Base-by-base conservation (phyloP, 2,329 filamentous ascomycete species). In the Pyrenophora tritici-repentis region DNA sequence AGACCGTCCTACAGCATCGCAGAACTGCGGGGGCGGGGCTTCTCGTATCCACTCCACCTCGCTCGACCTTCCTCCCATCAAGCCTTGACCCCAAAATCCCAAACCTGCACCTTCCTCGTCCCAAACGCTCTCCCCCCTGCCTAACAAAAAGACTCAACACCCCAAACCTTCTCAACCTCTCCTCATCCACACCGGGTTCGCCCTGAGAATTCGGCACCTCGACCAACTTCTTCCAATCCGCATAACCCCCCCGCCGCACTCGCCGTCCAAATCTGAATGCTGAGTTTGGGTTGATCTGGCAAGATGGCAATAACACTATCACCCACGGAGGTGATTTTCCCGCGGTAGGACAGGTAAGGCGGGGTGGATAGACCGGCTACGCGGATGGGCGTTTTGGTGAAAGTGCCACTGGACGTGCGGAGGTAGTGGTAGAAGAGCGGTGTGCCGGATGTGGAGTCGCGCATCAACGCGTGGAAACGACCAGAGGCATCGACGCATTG, bases 401-500 rank as follows among this genome's bases (percentile, higher is more conserved):
- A 72, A 2, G 55, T 63, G 2, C 68, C 68, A 3, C 57, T 50
- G 2, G 63, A 7, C 0, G 63, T 67, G 3, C 69, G 62, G 3
- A 71, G 53, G 50, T 71, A 72, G 43, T 72, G 69, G 41, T 71
- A 72, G 54, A 70, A 72, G 3, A 38, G 59, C 1, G 62, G 45
- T 1, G 61, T 67, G 0, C 68, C 68, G 1, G 64, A 59, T 2
- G 58, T 53, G 29, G 67, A 73, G 43, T 81, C 78, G 3, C 79
- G 70, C 55, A 81, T 82, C 24, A 81, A 58, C 1, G 80, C 75
- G 44, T 81, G 79, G 47, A 81, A 77, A 1, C 77, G 74, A 0
- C 79, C 79, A 2, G 70, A 71, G 2, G 56, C 53, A 39, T 81
- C 79, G 2, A 76, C 76, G 6, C 74, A 75, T 56, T 82, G 79